Evolutionary conservation across 371 early-diverging fungal species (phyloP).

Genomic region (Cokeromyces recurvatus): DNA sequence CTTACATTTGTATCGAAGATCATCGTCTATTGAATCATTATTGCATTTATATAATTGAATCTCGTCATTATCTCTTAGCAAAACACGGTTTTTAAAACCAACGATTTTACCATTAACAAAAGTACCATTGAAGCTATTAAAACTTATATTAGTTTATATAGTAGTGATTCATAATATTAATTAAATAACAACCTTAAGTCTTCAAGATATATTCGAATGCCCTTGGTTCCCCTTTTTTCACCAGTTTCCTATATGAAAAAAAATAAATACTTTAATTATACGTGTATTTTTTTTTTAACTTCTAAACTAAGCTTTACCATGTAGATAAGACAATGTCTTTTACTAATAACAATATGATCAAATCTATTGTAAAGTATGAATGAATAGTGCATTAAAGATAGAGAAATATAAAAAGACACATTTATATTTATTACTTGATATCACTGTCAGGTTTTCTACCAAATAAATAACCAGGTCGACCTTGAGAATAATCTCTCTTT

Average conservation of each 20-base stretch:
- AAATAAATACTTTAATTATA: too few relatives aligned
- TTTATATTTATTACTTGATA: conserved; percentile 36
- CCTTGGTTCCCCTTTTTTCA: conserved; percentile 16
- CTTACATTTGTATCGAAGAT: conserved; percentile 25
- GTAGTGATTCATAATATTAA: too few relatives aligned
- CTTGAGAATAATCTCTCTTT: conserved; percentile 14
- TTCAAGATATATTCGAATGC: conserved; percentile 40
- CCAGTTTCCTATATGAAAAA: conserved; percentile 52
- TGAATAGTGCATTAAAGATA: too few relatives aligned
- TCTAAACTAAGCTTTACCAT: too few relatives aligned
- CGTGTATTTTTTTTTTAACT: too few relatives aligned
- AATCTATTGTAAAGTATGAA: conserved; percentile 14
- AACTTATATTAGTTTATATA: neutral
- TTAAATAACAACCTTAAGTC: conserved; percentile 46
- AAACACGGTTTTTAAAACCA: conserved; percentile 33
- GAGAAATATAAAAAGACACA: too few relatives aligned
- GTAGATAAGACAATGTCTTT: conserved; percentile 73
- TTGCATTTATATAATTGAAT: conserved; percentile 53
- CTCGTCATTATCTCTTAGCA: conserved; percentile 59
- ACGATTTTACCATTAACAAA: conserved; percentile 60
- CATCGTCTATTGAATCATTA: conserved; percentile 6
- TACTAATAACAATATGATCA: conserved; percentile 51
- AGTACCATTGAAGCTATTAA: conserved; percentile 70
- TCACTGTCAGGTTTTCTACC: conserved; percentile 68
- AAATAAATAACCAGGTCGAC: conserved; percentile 59